A percentile compares a stretch with the other conserved stretches of the same genome.
These are phyloP conservation scores for Arxiozyma telluris DNA, from an alignment of 1,139 yeast genomes.

Conservation along the genomic window DNA sequence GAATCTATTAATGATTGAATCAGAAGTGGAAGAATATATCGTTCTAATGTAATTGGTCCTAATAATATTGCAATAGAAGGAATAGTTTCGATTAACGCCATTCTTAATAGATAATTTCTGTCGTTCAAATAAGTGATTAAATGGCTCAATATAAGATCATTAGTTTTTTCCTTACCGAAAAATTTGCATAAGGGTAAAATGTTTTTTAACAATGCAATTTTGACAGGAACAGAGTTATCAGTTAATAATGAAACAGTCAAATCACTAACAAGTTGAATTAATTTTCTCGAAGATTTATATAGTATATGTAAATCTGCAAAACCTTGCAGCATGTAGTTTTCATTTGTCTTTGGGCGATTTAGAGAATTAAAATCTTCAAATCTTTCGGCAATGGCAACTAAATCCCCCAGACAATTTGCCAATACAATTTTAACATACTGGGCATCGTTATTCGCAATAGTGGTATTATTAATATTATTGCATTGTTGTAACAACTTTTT, in stretches of 20 bases:
- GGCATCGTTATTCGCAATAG: slow-evolving; percentile 27
- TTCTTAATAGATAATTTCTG: slow-evolving; percentile 54
- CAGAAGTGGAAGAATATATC: slow-evolving; percentile 75
- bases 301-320: slow-evolving; percentile 12
- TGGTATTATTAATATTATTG: neutral
- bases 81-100: slow-evolving; percentile 69
- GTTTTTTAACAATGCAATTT: slow-evolving; percentile 57
- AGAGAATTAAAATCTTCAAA: slow-evolving; percentile 53
- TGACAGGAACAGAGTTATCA: slow-evolving; percentile 57
- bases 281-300: slow-evolving; percentile 16
- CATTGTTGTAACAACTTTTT: slow-evolving; percentile 35
- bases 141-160: slow-evolving; percentile 83
- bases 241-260: slow-evolving; percentile 60
- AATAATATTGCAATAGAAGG: slow-evolving; percentile 69
- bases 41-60: slow-evolving; percentile 77
- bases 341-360: neutral
- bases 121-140: slow-evolving; percentile 86
- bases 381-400: slow-evolving; percentile 54
- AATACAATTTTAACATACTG: slow-evolving; percentile 52
- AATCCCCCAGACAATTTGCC: slow-evolving; percentile 63
- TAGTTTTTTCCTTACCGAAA: slow-evolving; percentile 80
- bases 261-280: slow-evolving; percentile 46
- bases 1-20: slow-evolving; percentile 75
- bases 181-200: slow-evolving; percentile 70
- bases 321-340: slow-evolving; percentile 1